Evolutionary conservation across 805 yeast genomes (phyloP), one percentile per base, ranked within the genome.

Genomic region (Yueomyces sinensis): DNA sequence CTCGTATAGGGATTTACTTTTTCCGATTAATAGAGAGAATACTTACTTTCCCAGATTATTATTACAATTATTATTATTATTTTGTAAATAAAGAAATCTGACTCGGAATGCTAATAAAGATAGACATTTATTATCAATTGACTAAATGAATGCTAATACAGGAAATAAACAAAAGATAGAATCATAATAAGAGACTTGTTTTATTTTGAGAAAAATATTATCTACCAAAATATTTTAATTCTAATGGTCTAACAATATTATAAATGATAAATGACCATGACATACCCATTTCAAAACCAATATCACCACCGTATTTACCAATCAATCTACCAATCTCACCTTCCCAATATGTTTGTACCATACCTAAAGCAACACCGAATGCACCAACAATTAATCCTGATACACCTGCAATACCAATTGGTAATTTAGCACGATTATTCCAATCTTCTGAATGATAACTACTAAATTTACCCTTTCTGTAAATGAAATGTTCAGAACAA

Each of bases 361-460:
- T 84, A 45, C 96, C 95, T 32, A 82, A 38, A 9, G 75, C 94
- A 27, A 76, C 82, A 57, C 95, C 95, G 23, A 79, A 87, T 32
- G 69, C 78, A 55, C 94, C 95, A 44, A 78, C 72, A 56, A 82
- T 69, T 65, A 86, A 76, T 3, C 82, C 95, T 44, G 74, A 57
- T 14, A 72, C 57, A 42, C 94, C 94, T 2, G 95, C 93, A 34
- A 59, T 46, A 37, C 95, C 95, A 28, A 76, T 58, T 30, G 94
- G 94, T 42, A 79, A 65, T 35, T 67, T 60, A 20, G 62, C 53
- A 50, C 65, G 63, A 45, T 76, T 72, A 43, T 72, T 58, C 67
- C 76, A 80, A 44, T 68, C 71, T 29, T 65, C 72, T 41, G 76
- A 64, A 52, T 79, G 71, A 60, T 83, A 82, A 41, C 70, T 74